Percentiles rank a stretch among this genome's conserved stretches.
phyloP scores from a whole-genome alignment of 495 filamentous ascomycete species.

The Hypoxylon intermedium region DNA sequence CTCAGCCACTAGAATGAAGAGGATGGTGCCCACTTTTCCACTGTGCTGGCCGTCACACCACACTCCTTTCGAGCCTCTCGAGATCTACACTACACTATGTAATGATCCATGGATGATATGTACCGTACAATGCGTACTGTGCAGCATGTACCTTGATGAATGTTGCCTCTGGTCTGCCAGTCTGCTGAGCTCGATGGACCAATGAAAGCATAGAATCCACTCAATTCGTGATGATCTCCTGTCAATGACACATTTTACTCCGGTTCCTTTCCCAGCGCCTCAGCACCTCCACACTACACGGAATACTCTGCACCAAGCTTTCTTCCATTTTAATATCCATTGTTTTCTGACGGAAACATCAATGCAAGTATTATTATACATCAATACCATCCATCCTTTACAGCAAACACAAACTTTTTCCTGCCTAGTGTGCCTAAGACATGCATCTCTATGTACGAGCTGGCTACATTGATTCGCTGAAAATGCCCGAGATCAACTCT shows the following conservation, averaged over 20 bases:
- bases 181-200: not conserved
- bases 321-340: too few species aligned
- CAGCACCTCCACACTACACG: too few species aligned
- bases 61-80: slow-evolving; percentile 1
- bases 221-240: not conserved
- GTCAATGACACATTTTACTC: not conserved
- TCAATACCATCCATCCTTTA: too few species aligned
- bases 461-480: too few species aligned
- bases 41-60: slow-evolving; percentile 35
- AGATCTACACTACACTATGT: slow-evolving; percentile 5
- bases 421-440: too few species aligned
- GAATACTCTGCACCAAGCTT: too few species aligned
- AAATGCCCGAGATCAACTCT: too few species aligned
- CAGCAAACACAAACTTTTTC: too few species aligned
- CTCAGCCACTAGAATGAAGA: slow-evolving; percentile 19
- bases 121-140: not conserved
- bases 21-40: slow-evolving; percentile 31
- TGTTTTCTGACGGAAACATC: too few species aligned
- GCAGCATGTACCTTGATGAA: not conserved
- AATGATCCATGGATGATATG: not conserved
- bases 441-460: too few species aligned
- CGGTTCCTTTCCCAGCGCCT: not conserved
- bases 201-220: not conserved
- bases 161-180: not conserved
- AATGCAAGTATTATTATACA: too few species aligned